Base-by-base conservation (phyloP, 192 early-diverging fungal species). In the Phlyctochytrium planicorne region DNA sequence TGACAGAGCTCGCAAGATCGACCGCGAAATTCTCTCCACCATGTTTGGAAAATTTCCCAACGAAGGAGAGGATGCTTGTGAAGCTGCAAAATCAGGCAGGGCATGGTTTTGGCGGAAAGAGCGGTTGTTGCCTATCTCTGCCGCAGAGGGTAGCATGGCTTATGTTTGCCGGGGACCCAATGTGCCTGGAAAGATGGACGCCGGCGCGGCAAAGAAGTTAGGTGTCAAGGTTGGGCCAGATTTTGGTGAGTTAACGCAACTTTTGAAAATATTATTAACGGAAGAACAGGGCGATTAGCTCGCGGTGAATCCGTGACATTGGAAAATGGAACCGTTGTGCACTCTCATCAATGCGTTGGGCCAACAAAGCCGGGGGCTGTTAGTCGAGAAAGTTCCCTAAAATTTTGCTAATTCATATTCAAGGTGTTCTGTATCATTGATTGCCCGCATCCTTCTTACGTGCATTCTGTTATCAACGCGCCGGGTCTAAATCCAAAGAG, bases 81-180 rank as follows among this genome's bases (percentile, higher is more conserved):
- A 62, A 34, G 34, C 60, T 23, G 23, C 10, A n/a, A 50, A 37
- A 62, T 17, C 16, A 17, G 29, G 29, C 3, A n/a, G n/a, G n/a
- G n/a, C n/a, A n/a, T n/a, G n/a, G n/a, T n/a, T n/a, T n/a, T n/a
- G n/a, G n/a, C n/a, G n/a, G n/a, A 65, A 59, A 20, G 25, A 53
- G 23, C n/a, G 37, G 37, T 52, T 27, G 27, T 20, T 32, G 29
- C 29, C 33, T 6, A n/a, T n/a, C n/a, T 30, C 0, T 17, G 25
- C 17, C 61, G 62, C 37, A n/a, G 52, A 24, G 17, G 61, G 34
- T 10, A 29, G 25, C 0, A 65, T 91, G 32, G 81, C 84, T 61
- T 95, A 90, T 47, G 88, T 92, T 23, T 84, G 85, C 62, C 80
- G 85, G 67, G 87, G 89, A 0, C 88, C 87, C 2, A 81, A 81